phyloP scores from a whole-genome alignment of 1,284 basidiomycete genomes.

The Abortiporus biennis region DNA sequence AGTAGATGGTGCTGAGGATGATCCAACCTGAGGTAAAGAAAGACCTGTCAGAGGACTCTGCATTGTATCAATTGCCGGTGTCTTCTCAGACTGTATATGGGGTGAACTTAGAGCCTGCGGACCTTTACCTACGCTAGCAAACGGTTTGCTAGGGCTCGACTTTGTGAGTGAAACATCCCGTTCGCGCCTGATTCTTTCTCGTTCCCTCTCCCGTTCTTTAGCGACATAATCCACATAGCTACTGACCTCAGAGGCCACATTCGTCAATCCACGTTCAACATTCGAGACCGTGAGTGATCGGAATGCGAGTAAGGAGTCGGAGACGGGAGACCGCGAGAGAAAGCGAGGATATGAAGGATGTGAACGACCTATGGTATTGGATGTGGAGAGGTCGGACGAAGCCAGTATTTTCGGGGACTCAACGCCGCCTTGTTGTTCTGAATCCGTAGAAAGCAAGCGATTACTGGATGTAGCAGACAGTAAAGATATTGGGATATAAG shows the following conservation, averaged over 20 bases:
- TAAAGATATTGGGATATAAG: neutral
- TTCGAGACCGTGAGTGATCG: slow-evolving; percentile 26
- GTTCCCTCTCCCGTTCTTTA: slow-evolving; percentile 64
- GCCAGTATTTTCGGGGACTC: neutral
- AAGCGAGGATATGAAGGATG: neutral
- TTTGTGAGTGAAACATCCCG: too few relatives aligned
- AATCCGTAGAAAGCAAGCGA: neutral
- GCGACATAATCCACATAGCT: slow-evolving; percentile 66
- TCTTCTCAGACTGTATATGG: too few relatives aligned
- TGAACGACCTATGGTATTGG: neutral
- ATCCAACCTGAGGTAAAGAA: neutral
- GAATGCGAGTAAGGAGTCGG: slow-evolving; percentile 24
- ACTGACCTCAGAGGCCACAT: slow-evolving; percentile 51
- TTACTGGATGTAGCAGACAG: neutral
- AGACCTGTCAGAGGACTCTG: too few relatives aligned
- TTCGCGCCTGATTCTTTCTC: slow-evolving; percentile 62
- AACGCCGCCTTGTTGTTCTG: neutral
- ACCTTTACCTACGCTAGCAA: too few relatives aligned
- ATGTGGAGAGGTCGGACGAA: neutral
- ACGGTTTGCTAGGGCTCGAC: too few relatives aligned
- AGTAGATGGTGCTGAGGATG: neutral
- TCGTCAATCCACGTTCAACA: slow-evolving; percentile 29
- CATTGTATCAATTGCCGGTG: too few relatives aligned
- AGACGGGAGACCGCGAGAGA: slow-evolving; percentile 27
- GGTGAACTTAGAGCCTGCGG: too few relatives aligned